Conservation (phyloP, 257 asterid genomes). For the Solanum verrucosum region DNA sequence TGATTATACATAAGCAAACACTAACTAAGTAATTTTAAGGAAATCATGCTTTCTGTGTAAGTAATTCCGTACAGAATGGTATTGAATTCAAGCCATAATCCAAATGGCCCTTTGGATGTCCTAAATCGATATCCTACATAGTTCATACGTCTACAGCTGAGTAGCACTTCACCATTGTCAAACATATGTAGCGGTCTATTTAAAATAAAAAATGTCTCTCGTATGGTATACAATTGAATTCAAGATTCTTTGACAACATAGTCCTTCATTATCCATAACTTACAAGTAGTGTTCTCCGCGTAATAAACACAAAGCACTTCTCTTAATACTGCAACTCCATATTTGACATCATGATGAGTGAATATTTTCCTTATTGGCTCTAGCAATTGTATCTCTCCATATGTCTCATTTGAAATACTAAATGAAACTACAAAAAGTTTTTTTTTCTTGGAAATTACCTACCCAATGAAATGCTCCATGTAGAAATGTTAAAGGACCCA, state of each 20-base stretch:
- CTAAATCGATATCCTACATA: background rate
- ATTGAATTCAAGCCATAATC: background rate
- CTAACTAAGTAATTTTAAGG: background rate
- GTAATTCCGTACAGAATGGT: background rate
- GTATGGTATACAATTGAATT: background rate
- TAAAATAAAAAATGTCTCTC: background rate
- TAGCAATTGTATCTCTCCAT: background rate
- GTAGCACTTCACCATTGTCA: background rate
- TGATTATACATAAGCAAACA: background rate
- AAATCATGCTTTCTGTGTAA: background rate
- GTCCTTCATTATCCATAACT: background rate
- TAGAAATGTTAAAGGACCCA: background rate
- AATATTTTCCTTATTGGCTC: background rate
- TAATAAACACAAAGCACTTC: background rate
- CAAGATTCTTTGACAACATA: background rate
- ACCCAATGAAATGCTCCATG: background rate
- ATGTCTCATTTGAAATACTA: background rate
- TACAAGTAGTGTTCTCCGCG: background rate
- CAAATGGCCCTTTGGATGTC: background rate
- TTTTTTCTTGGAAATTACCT: background rate
- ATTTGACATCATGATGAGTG: background rate
- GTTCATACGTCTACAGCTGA: fast-evolving
- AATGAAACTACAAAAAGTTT: background rate
- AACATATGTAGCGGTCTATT: background rate
- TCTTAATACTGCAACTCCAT: background rate